phyloP scores from a whole-genome alignment of 2,329 filamentous ascomycete species.

The Sclerotinia borealis region DNA sequence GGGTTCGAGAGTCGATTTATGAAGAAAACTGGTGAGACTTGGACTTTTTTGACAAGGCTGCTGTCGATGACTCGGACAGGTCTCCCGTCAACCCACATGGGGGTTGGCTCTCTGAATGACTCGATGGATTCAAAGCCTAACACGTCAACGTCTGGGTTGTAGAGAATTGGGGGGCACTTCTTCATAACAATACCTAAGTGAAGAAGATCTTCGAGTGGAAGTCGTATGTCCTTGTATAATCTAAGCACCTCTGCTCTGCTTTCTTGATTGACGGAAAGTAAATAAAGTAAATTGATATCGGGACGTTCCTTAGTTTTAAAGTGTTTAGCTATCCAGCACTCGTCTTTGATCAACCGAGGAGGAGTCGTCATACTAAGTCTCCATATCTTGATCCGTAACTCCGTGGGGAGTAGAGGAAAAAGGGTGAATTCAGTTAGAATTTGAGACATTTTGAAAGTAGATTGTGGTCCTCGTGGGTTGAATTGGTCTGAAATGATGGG shows the following conservation, averaged over 20 bases:
- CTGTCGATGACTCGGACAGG: not conserved
- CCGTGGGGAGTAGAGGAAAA: not conserved
- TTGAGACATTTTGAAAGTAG: not conserved
- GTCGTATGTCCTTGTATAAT: not conserved
- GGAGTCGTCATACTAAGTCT: not conserved
- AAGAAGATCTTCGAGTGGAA: not conserved
- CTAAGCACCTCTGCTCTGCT: not conserved
- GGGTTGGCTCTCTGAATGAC: no score
- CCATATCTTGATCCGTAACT: not conserved
- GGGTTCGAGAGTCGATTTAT: no score
- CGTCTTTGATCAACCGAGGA: not conserved
- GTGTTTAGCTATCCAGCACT: not conserved
- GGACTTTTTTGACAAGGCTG: not conserved
- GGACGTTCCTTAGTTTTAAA: accelerated
- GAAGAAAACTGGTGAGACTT: no score
- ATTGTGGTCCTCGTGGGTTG: no score
- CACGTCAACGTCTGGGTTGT: not conserved
- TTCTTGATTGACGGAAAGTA: no score
- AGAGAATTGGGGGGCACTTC: not conserved
- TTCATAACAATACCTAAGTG: accelerated
- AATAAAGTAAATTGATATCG: not conserved
- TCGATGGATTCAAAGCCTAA: not conserved
- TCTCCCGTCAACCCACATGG: no score
- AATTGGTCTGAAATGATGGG: no score
- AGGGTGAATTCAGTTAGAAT: not conserved